A percentile compares a stretch with the other conserved stretches of the same genome.
phyloP scores from a whole-genome alignment of 2,329 filamentous ascomycete genomes.

The Malbranchea zuffiana region DNA sequence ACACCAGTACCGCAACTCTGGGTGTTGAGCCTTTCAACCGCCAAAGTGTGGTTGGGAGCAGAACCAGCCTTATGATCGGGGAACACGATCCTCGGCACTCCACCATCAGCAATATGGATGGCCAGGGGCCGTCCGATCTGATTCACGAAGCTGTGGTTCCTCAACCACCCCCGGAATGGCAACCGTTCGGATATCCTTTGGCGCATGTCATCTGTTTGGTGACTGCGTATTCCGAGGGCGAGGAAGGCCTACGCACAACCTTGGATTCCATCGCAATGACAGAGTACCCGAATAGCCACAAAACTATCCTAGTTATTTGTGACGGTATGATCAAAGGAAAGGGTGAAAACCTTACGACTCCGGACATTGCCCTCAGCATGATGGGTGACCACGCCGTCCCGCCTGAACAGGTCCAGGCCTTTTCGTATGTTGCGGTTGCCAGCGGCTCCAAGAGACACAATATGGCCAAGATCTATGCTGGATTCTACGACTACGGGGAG shows the following conservation, averaged over 20 bases:
- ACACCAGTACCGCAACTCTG: conserved; percentile 47
- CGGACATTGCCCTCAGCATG: conserved; percentile 84
- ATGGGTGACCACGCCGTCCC: conserved; percentile 79
- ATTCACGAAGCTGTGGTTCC: conserved; percentile 94
- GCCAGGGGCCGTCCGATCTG: conserved; percentile 78
- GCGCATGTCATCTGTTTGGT: conserved; percentile 91
- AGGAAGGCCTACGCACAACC: conserved; percentile 82
- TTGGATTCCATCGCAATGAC: conserved; percentile 94
- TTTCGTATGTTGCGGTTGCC: conserved; percentile 93
- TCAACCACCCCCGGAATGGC: conserved; percentile 92
- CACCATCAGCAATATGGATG: conserved; percentile 52
- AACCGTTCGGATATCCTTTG: conserved; percentile 89
- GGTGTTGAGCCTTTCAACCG: conserved; percentile 33
- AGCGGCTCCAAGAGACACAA: conserved; percentile 96
- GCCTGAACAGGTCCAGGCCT: conserved; percentile 72
- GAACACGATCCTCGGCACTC: conserved; percentile 43
- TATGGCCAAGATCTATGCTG: conserved; percentile 97
- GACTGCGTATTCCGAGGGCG: conserved; percentile 93
- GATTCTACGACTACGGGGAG: conserved; percentile 92
- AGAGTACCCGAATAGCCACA: conserved; percentile 98
- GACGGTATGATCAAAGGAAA: conserved; percentile 96
- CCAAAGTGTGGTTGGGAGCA: conserved; percentile 32
- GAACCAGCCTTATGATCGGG: conserved; percentile 52
- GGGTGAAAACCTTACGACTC: conserved; percentile 75
- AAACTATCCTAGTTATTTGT: conserved; percentile 89